A percentile compares a stretch with the other conserved stretches of the same genome.
Conservation (phyloP, 148 eudicot species). For the Amaranthus cruentus region DNA sequence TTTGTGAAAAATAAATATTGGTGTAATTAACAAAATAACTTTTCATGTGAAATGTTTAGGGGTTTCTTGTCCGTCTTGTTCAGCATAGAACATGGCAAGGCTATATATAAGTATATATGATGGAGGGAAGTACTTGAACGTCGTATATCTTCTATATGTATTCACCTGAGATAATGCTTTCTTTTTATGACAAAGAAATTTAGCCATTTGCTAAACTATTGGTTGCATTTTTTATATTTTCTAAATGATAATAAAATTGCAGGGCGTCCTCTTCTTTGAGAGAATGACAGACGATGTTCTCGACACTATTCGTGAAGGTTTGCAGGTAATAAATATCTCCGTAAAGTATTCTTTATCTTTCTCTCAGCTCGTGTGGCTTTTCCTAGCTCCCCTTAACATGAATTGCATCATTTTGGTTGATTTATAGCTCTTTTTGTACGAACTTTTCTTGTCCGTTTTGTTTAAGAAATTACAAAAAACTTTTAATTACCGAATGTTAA, state of each 20-base stretch:
- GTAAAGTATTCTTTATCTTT: not conserved
- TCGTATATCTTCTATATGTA: not conserved
- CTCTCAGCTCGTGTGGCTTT: not conserved
- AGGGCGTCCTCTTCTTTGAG: conserved; percentile 94
- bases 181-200: no score
- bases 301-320: conserved; percentile 57
- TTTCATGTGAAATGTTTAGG: not conserved
- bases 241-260: conserved; percentile 25
- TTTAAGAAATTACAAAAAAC: not conserved
- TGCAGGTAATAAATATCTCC: conserved; percentile 53
- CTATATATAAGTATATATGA: not conserved
- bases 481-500: no score
- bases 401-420: not conserved
- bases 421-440: not conserved
- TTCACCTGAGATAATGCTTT: no score
- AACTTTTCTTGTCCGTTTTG: not conserved
- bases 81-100: not conserved
- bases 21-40: not conserved
- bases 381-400: not conserved
- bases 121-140: not conserved
- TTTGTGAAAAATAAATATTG: no score
- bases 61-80: not conserved
- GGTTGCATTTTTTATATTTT: conserved; percentile 6
- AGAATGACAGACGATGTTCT: conserved; percentile 83
- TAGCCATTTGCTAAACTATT: not conserved